Percentiles rank a stretch among this genome's conserved stretches.
These are phyloP conservation scores for Flaveria sonorensis DNA, from an alignment of 129 eudicot genomes.

Conservation along the genomic window DNA sequence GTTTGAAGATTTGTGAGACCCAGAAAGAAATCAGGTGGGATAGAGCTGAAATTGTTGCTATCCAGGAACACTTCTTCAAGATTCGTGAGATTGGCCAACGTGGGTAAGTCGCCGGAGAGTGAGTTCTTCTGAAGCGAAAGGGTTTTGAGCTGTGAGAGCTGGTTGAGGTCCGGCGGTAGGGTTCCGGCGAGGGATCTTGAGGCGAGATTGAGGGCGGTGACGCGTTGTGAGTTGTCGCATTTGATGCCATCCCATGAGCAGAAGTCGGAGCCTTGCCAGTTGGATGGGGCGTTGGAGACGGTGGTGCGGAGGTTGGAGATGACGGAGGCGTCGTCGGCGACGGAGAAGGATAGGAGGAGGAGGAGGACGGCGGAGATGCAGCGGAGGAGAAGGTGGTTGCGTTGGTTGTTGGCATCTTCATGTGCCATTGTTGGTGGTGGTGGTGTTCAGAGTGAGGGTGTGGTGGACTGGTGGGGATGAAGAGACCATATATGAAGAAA, in stretches of 20 bases:
- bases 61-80: slow-evolving; percentile 44
- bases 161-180: slow-evolving; percentile 46
- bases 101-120: slow-evolving; percentile 57
- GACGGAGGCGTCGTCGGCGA: slow-evolving; percentile 51
- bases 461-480: slow-evolving; percentile 14
- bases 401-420: slow-evolving; percentile 36
- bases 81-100: slow-evolving; percentile 46
- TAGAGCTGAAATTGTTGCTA: slow-evolving; percentile 47
- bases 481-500: slow-evolving; percentile 22
- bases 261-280: slow-evolving; percentile 43
- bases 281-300: slow-evolving; percentile 39
- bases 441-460: not conserved
- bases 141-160: slow-evolving; percentile 49
- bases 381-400: slow-evolving; percentile 22
- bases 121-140: slow-evolving; percentile 45
- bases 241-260: slow-evolving; percentile 51
- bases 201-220: slow-evolving; percentile 45
- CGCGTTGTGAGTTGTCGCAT: slow-evolving; percentile 48
- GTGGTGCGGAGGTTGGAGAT: slow-evolving; percentile 38
- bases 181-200: slow-evolving; percentile 50
- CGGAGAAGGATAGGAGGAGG: slow-evolving; percentile 35
- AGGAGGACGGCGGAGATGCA: slow-evolving; percentile 23
- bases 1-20: slow-evolving; percentile 47
- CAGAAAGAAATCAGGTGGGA: slow-evolving; percentile 39
- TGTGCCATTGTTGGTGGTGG: slow-evolving; percentile 33